Conservation (phyloP, 768 basidiomycete genomes). For the Porphyrellus cyaneotinctus region DNA sequence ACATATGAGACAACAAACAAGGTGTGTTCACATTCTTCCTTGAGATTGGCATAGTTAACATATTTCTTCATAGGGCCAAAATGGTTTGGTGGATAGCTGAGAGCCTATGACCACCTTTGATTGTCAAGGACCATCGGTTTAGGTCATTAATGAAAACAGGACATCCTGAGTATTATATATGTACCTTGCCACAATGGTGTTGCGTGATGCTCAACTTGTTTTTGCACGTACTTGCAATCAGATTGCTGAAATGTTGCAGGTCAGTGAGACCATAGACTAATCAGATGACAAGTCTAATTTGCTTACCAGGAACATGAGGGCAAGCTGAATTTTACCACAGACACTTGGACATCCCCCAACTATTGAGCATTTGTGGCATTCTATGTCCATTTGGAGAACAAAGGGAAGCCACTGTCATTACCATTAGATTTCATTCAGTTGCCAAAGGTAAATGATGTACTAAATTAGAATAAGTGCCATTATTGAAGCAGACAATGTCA, state of each 20-base stretch:
- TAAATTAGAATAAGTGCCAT: no score
- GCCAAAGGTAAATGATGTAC: neutral
- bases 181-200: no score
- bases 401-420: neutral
- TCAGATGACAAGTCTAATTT: neutral
- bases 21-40: no score
- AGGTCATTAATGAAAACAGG: no score
- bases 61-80: no score
- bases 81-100: no score
- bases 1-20: no score
- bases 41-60: no score
- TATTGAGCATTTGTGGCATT: neutral
- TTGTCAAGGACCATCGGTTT: no score
- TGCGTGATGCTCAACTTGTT: neutral
- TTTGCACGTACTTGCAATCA: neutral
- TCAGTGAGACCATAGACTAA: neutral
- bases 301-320: neutral
- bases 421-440: neutral
- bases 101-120: no score
- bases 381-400: neutral
- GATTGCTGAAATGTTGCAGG: neutral
- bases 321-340: neutral
- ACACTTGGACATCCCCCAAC: constrained; percentile 1
- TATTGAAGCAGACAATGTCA: neutral
- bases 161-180: no score